phyloP scores from a whole-genome alignment of 352 stramenopile genomes.

The Phytophthora pisi region DNA sequence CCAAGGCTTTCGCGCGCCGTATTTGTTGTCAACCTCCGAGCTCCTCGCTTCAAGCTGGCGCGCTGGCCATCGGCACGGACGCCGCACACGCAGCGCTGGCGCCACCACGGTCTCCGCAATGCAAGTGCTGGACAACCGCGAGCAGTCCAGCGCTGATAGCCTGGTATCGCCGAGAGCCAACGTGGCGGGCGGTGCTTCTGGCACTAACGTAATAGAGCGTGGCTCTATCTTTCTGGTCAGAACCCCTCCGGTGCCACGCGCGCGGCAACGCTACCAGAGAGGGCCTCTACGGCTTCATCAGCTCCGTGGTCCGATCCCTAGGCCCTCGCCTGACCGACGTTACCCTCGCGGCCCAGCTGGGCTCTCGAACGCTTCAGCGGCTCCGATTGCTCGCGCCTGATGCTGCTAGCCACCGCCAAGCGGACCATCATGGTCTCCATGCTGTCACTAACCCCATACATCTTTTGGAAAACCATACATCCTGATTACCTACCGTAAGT shows the following conservation, averaged over 20 bases:
- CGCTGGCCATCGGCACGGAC: too few species aligned
- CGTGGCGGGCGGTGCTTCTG: not conserved
- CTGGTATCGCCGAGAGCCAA: not conserved
- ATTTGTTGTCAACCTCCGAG: too few species aligned
- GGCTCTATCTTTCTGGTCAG: constrained; percentile 2
- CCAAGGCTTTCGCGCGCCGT: too few species aligned
- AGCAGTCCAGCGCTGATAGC: not conserved
- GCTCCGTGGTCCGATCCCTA: not conserved
- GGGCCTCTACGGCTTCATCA: not conserved
- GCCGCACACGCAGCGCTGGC: not conserved
- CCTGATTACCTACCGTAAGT: too few species aligned
- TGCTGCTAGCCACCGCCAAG: not conserved
- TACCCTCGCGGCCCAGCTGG: not conserved
- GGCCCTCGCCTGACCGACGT: not conserved
- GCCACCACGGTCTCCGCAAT: not conserved
- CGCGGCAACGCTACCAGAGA: not conserved
- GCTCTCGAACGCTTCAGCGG: not conserved
- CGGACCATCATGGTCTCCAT: too few species aligned
- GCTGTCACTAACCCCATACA: too few species aligned
- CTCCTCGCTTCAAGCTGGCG: too few species aligned
- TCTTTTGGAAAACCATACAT: too few species aligned
- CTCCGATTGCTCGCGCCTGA: not conserved
- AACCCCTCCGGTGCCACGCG: not conserved
- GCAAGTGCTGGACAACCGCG: not conserved
- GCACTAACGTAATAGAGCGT: too few species aligned